Evolutionary conservation across 2,329 filamentous ascomycete species (phyloP).

Genomic region (Magnaporthales sp.): DNA sequence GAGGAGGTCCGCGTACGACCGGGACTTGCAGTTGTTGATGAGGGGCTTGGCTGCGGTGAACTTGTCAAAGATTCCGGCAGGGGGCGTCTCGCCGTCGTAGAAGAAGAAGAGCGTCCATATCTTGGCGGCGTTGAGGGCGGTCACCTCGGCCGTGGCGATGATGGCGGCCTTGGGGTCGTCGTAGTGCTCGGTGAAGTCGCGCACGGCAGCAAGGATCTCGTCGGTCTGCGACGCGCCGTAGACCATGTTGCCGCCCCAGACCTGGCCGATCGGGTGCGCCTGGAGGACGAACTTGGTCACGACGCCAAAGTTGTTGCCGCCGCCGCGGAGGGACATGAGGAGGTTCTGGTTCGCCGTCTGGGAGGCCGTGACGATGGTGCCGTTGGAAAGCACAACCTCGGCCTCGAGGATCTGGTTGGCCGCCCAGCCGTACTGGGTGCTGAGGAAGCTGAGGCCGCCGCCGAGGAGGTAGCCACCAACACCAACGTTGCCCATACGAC

Average conservation of each 20-base stretch:
- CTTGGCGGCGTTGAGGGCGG: slow-evolving; percentile 32
- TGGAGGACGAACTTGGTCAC: slow-evolving; percentile 13
- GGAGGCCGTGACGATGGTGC: slow-evolving; percentile 27
- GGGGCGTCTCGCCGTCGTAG: slow-evolving; percentile 48
- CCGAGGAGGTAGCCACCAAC: slow-evolving; percentile 25
- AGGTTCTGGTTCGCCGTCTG: slow-evolving; percentile 23
- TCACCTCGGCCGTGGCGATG: slow-evolving; percentile 45
- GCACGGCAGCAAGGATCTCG: slow-evolving; percentile 23
- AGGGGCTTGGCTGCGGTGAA: slow-evolving; percentile 39
- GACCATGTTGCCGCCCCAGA: slow-evolving; percentile 9
- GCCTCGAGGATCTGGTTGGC: slow-evolving; percentile 27
- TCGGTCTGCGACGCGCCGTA: slow-evolving; percentile 1
- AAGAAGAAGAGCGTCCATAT: slow-evolving; percentile 54
- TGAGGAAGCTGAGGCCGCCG: slow-evolving; percentile 25
- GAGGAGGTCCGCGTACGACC: slow-evolving; percentile 18
- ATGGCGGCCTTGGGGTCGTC: slow-evolving; percentile 51
- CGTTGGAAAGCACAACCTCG: slow-evolving; percentile 30
- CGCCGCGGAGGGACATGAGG: slow-evolving; percentile 31
- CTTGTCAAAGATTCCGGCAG: slow-evolving; percentile 43
- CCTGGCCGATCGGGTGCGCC: slow-evolving; percentile 3
- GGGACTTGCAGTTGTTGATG: slow-evolving; percentile 23
- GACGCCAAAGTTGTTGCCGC: slow-evolving; percentile 31
- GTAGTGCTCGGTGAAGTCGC: slow-evolving; percentile 50
- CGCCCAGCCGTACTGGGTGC: slow-evolving; percentile 22
- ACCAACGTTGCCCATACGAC: slow-evolving; percentile 25